Base-by-base conservation (phyloP, 2,329 filamentous ascomycete species). In the Alternaria sp. region DNA sequence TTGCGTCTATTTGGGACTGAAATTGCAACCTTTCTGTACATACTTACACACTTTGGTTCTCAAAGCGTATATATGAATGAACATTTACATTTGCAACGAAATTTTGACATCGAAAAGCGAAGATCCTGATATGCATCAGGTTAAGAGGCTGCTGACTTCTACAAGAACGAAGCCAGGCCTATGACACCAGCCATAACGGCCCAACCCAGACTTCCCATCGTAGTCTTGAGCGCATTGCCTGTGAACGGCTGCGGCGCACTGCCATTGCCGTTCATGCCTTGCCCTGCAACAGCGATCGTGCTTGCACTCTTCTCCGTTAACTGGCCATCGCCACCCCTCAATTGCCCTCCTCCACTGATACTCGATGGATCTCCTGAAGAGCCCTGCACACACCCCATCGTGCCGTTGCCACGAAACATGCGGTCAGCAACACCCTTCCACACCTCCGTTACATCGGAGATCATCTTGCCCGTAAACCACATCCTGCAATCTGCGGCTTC, bases 401-500 rank as follows among this genome's bases (percentile, higher is more conserved):
- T 67, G 10, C 58, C 68, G 46, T 72, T 73, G 4, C 66, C 71
- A 65, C 65, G 69, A 65, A 79, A 82, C 72, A 76, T 76, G 21
- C 75, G 68, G 50, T 79, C 74, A 45, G 73, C 78, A n/a, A 77
- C 79, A 6, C 70, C 70, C 54, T 76, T 74, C 80, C 80, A 82
- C n/a, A 81, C 67, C 23, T 71, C 62, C 15, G 73, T 77, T 13
- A 81, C 79, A 54, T 78, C 71, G 5, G 60, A 66, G 21, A 80
- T 66, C 77, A 79, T 80, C 3, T 66, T 64, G 10, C 74, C 70
- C 1, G 79, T 81, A 63, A 81, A 81, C 60, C 75, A 82, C 70
- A 81, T 73, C 23, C 78, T 69, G 65, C 79, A 82, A 56, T 81
- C 80, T 1, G 80, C 79, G 1, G 80, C 79, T 60, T 82, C 80